phyloP scores from a whole-genome alignment of 371 early-diverging fungal species.

The Mucor irregularis region DNA sequence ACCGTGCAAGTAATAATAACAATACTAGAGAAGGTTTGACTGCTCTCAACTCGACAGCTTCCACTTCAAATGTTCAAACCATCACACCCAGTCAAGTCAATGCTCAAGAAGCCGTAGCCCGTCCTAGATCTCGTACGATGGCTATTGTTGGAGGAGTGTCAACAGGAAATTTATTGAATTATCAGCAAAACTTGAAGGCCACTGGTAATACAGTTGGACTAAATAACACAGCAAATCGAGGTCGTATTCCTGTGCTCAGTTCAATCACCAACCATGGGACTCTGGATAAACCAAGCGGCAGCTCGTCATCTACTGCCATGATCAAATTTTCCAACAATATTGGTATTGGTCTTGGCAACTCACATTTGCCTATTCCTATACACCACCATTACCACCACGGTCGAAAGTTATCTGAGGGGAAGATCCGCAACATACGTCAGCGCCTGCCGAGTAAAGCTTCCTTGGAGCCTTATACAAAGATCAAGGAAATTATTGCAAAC shows the following conservation, averaged over 20 bases:
- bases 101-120: not conserved
- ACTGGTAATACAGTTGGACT: not conserved
- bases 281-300: no score
- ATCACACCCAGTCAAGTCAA: not conserved
- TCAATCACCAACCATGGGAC: no score
- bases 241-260: constrained; percentile 13
- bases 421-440: constrained; percentile 32
- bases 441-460: constrained; percentile 48
- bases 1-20: not conserved
- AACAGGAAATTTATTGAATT: not conserved
- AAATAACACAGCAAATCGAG: no score
- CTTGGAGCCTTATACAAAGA: constrained; percentile 62
- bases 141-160: constrained; percentile 4
- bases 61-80: not conserved
- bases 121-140: constrained; percentile 18
- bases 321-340: not conserved
- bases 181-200: not conserved
- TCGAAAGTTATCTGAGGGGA: constrained; percentile 12
- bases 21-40: not conserved
- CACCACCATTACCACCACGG: constrained; percentile 7
- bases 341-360: not conserved
- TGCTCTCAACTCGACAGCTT: not conserved
- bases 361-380: constrained; percentile 24
- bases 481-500: constrained; percentile 51
- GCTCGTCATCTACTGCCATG: not conserved